Conservation (phyloP, 1,284 basidiomycete genomes). For the Sanghuangporus sanghuang region DNA sequence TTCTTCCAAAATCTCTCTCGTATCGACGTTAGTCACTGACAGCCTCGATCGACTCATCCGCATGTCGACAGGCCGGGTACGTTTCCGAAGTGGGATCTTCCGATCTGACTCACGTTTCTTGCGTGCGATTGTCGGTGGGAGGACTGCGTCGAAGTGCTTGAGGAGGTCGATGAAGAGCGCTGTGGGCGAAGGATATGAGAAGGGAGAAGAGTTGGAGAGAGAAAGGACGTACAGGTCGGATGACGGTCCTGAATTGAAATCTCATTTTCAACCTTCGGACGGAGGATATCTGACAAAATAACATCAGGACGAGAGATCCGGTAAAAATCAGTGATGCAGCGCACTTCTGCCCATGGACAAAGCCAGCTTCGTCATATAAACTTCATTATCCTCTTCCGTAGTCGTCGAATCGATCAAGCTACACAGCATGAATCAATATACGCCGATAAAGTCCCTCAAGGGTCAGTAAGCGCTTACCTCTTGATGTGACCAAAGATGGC, state of each 20-base stretch:
- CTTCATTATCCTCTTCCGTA: constrained; percentile 64
- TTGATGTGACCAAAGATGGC: constrained; percentile 75
- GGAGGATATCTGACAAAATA: constrained; percentile 40
- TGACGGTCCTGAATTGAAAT: constrained; percentile 84
- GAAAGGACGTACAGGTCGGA: constrained; percentile 52
- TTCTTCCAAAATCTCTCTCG: constrained; percentile 33
- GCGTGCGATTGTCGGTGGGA: constrained; percentile 76
- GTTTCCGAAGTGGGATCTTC: constrained; percentile 75
- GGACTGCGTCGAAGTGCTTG: constrained; percentile 67
- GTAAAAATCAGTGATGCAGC: constrained; percentile 27
- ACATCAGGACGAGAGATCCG: not conserved
- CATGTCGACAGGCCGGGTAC: constrained; percentile 87
- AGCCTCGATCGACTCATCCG: constrained; percentile 62
- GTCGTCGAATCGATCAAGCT: constrained; percentile 70
- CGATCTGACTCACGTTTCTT: constrained; percentile 86
- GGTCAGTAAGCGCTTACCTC: constrained; percentile 39
- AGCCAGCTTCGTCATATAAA: constrained; percentile 83
- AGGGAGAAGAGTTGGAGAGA: not conserved
- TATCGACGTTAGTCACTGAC: constrained; percentile 34
- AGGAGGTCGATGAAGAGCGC: constrained; percentile 84
- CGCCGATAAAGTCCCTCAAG: not conserved
- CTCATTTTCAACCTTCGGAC: constrained; percentile 79
- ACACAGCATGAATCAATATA: not conserved
- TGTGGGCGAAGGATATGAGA: constrained; percentile 21
- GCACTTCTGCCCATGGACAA: constrained; percentile 80